Percentiles rank a stretch among this genome's conserved stretches.
Conservation (phyloP, 1,284 basidiomycete genomes). For the Sanguinoderma infundibulare region DNA sequence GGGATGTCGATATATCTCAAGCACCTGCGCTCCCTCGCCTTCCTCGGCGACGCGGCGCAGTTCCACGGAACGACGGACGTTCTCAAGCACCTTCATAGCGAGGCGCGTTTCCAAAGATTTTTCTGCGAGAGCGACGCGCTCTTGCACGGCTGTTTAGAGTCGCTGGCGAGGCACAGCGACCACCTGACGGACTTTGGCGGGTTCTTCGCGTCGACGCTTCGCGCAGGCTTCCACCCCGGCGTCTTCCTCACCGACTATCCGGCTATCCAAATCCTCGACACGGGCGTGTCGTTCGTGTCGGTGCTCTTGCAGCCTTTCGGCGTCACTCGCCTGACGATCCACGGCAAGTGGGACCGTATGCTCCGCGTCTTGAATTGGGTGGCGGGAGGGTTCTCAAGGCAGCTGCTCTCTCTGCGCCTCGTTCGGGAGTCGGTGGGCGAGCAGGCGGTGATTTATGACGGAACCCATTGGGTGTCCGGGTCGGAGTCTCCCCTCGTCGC, state of each 20-base stretch:
- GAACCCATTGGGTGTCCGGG: too few relatives aligned
- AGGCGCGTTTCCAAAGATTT: neutral
- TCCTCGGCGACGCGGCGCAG: neutral
- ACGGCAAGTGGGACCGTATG: neutral
- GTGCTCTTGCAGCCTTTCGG: neutral
- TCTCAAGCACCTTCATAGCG: neutral
- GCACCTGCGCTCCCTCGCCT: neutral
- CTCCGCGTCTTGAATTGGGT: neutral
- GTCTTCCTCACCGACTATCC: neutral
- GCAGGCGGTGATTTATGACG: neutral
- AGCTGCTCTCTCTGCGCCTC: neutral
- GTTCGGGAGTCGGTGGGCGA: neutral
- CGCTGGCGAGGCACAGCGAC: neutral
- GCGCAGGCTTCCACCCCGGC: too few relatives aligned
- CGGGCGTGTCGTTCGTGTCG: neutral
- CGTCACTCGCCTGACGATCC: neutral
- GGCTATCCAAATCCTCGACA: neutral
- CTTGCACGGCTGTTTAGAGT: neutral
- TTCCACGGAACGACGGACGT: neutral
- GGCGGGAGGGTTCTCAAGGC: neutral
- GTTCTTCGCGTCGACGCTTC: neutral
- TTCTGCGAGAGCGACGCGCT: neutral
- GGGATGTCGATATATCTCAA: neutral
- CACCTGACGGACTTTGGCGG: neutral
- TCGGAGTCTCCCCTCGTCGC: neutral